phyloP scores from a whole-genome alignment of 345 rosid genomes.

The Triadica sebifera region DNA sequence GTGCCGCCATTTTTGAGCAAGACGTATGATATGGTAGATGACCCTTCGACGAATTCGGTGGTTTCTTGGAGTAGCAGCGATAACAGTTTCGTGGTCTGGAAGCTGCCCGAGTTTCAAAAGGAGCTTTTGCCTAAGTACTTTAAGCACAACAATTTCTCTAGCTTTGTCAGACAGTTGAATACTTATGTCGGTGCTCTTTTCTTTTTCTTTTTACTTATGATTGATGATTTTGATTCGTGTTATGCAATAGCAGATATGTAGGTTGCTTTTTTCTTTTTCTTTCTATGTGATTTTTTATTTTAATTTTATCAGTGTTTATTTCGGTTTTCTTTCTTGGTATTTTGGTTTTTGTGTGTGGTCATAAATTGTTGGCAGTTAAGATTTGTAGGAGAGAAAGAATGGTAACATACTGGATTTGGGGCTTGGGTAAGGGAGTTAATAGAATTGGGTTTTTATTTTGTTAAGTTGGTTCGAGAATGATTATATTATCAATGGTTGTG shows the following conservation, averaged over 20 bases:
- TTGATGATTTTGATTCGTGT: not conserved
- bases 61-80: slow-evolving; percentile 26
- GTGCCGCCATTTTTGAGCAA: slow-evolving; percentile 34
- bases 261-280: not conserved
- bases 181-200: slow-evolving; percentile 54
- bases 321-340: not conserved
- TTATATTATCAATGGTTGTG: not conserved
- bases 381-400: not conserved
- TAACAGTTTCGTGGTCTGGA: slow-evolving; percentile 33
- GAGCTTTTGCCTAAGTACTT: slow-evolving; percentile 37
- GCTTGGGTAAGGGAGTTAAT: not conserved
- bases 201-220: not conserved
- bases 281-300: not conserved
- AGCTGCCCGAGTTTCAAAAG: slow-evolving; percentile 24
- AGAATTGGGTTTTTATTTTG: not conserved
- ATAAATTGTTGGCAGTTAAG: not conserved
- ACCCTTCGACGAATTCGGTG: slow-evolving; percentile 21
- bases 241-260: not conserved
- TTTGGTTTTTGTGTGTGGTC: not conserved
- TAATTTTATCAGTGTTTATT: no score
- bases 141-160: slow-evolving; percentile 87
- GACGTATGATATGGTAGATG: slow-evolving; percentile 30
- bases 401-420: not conserved
- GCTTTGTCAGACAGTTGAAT: slow-evolving; percentile 86
- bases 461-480: not conserved